These are phyloP conservation scores for Persicaria maculosa DNA, from an alignment of 148 eudicot species.

Conservation along the genomic window DNA sequence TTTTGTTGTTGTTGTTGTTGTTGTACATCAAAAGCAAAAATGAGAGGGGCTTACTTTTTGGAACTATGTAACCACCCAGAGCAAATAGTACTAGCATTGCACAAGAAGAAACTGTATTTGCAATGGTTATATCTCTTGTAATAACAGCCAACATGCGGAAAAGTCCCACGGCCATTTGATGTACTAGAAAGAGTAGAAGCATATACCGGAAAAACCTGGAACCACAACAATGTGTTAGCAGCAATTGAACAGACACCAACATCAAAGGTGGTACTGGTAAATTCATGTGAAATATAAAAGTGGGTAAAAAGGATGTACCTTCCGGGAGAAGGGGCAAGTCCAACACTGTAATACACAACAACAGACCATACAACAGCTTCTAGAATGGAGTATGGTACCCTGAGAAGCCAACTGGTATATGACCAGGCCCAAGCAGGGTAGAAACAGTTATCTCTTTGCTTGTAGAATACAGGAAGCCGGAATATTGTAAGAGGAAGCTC, in stretches of 20 bases:
- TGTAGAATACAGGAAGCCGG: slow-evolving; percentile 82
- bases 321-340: slow-evolving; percentile 58
- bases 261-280: not conserved
- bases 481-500: slow-evolving; percentile 77
- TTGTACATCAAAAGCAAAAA: not conserved
- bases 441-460: slow-evolving; percentile 75
- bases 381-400: slow-evolving; percentile 62
- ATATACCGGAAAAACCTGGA: slow-evolving; percentile 68
- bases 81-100: slow-evolving; percentile 43
- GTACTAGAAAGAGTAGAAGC: slow-evolving; percentile 54
- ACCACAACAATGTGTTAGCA: slow-evolving; percentile 1
- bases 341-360: slow-evolving; percentile 60
- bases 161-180: slow-evolving; percentile 89
- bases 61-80: slow-evolving; percentile 77
- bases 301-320: slow-evolving; percentile 34
- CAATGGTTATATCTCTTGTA: slow-evolving; percentile 67
- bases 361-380: slow-evolving; percentile 74
- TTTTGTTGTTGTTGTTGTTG: not conserved
- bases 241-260: slow-evolving; percentile 6
- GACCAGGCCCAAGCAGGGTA: slow-evolving; percentile 94
- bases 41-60: slow-evolving; percentile 38
- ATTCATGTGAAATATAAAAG: not conserved
- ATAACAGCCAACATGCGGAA: slow-evolving; percentile 68
- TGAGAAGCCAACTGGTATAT: slow-evolving; percentile 55
- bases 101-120: slow-evolving; percentile 66